Percentiles rank a stretch among this genome's conserved stretches.
These are phyloP conservation scores for Aspergillus transmontanensis DNA, from an alignment of 2,329 filamentous ascomycete genomes.

Conservation along the genomic window DNA sequence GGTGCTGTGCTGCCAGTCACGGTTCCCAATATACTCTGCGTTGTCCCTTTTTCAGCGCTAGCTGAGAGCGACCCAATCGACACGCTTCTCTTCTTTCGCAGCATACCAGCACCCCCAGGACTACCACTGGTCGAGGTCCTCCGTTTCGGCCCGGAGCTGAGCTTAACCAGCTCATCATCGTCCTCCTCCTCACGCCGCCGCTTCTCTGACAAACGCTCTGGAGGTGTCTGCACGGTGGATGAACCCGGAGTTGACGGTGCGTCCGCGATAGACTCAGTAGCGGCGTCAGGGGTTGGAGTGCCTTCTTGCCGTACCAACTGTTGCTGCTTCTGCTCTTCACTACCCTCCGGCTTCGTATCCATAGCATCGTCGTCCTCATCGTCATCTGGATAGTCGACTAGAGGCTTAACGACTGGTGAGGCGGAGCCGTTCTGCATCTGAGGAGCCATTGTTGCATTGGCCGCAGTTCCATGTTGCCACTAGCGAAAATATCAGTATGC, in stretches of 20 bases:
- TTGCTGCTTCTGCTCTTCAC: conserved; percentile 20
- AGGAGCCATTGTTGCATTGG: conserved; percentile 34
- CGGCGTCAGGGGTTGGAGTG: conserved; percentile 21
- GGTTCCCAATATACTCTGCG: conserved; percentile 17
- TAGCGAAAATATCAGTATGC: conserved; percentile 22
- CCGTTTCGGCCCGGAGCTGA: conserved; percentile 59
- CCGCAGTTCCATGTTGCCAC: conserved; percentile 41
- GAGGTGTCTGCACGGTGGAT: conserved; percentile 49
- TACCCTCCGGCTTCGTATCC: conserved; percentile 52
- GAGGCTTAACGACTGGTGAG: conserved; percentile 65
- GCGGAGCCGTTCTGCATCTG: conserved; percentile 59
- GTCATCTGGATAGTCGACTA: conserved; percentile 92
- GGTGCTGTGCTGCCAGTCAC: conserved; percentile 25
- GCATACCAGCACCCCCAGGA: conserved; percentile 32
- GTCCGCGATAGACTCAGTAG: conserved; percentile 31
- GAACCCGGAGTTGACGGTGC: conserved; percentile 26
- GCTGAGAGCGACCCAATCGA: conserved; percentile 29
- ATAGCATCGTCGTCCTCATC: conserved; percentile 77
- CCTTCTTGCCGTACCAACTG: conserved; percentile 16
- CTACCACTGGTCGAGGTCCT: conserved; percentile 46
- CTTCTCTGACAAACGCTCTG: conserved; percentile 83
- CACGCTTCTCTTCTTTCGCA: conserved; percentile 37
- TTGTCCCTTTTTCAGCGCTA: conserved; percentile 29
- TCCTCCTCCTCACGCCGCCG: conserved; percentile 84
- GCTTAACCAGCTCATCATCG: conserved; percentile 85